Evolutionary conservation across 2,329 filamentous ascomycete species (phyloP).

Genomic region (Sporothrix humicola): DNA sequence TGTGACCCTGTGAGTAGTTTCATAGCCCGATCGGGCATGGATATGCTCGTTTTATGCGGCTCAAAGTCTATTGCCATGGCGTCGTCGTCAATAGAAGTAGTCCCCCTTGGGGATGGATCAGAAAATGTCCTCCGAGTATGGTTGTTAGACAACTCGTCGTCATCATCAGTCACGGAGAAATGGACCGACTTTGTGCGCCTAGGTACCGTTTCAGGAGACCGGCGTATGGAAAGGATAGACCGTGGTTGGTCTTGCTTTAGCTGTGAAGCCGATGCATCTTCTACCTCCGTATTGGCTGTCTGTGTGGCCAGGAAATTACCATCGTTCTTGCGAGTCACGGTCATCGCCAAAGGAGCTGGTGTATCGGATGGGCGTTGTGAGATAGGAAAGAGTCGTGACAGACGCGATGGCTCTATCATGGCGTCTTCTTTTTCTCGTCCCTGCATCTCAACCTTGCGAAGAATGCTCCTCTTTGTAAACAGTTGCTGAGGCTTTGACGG

Average conservation of each 20-base stretch:
- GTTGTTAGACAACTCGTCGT: neutral
- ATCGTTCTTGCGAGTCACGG: too few relatives aligned
- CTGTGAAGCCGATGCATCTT: too few relatives aligned
- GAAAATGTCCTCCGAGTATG: too few relatives aligned
- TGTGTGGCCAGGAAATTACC: too few relatives aligned
- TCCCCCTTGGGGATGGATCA: too few relatives aligned
- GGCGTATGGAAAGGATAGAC: neutral
- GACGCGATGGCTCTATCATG: slow-evolving; percentile 46
- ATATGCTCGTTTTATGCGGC: neutral
- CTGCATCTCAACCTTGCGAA: slow-evolving; percentile 51
- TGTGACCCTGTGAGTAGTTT: slow-evolving; percentile 26
- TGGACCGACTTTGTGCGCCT: slow-evolving; percentile 49
- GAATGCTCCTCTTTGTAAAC: slow-evolving; percentile 48
- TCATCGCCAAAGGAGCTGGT: neutral
- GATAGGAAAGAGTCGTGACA: slow-evolving; percentile 43
- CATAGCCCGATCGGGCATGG: neutral
- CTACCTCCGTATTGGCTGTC: too few relatives aligned
- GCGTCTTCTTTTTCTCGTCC: slow-evolving; percentile 53
- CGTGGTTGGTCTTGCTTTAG: neutral
- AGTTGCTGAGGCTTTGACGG: slow-evolving; percentile 49
- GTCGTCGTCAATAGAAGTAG: neutral
- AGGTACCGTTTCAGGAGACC: slow-evolving; percentile 32
- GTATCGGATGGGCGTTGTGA: slow-evolving; percentile 38
- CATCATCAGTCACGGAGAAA: slow-evolving; percentile 41
- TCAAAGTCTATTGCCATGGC: neutral